Evolutionary conservation across 2,329 filamentous ascomycete genomes (phyloP).

Genomic region (Aspergillus hortae): DNA sequence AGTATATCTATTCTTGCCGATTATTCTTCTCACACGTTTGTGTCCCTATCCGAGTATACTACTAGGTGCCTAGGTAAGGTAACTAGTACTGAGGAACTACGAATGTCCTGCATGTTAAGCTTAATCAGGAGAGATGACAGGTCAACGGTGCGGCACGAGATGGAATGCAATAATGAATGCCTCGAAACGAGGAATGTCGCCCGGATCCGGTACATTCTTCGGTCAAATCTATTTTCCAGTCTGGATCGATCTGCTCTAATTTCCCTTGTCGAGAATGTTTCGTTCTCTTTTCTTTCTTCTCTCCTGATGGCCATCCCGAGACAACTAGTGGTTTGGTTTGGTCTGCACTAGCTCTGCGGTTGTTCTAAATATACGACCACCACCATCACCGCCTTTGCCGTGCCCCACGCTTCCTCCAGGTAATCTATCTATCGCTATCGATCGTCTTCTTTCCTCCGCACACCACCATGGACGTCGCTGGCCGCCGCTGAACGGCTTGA

Average conservation of each 20-base stretch:
- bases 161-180: neutral
- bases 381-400: neutral
- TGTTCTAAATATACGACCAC: neutral
- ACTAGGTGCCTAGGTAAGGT: too few relatives aligned
- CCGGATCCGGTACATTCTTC: neutral
- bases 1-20: too few relatives aligned
- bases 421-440: neutral
- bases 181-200: neutral
- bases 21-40: too few relatives aligned
- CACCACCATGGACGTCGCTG: constrained; percentile 13
- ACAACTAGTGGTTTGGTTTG: too few relatives aligned
- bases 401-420: neutral
- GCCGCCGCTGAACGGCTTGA: constrained; percentile 13
- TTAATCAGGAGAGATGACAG: neutral
- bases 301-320: too few relatives aligned
- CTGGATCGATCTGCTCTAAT: too few relatives aligned
- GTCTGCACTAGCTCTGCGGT: too few relatives aligned
- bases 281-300: too few relatives aligned
- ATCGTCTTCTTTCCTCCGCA: constrained; percentile 2
- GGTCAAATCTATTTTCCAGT: neutral
- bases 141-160: neutral
- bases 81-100: too few relatives aligned
- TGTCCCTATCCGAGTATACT: too few relatives aligned
- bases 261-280: too few relatives aligned
- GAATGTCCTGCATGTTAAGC: neutral